Evolutionary conservation across 2,329 filamentous ascomycete genomes (phyloP), one percentile per base, ranked within the genome.

Genomic region (Cladobotryum protrusum): DNA sequence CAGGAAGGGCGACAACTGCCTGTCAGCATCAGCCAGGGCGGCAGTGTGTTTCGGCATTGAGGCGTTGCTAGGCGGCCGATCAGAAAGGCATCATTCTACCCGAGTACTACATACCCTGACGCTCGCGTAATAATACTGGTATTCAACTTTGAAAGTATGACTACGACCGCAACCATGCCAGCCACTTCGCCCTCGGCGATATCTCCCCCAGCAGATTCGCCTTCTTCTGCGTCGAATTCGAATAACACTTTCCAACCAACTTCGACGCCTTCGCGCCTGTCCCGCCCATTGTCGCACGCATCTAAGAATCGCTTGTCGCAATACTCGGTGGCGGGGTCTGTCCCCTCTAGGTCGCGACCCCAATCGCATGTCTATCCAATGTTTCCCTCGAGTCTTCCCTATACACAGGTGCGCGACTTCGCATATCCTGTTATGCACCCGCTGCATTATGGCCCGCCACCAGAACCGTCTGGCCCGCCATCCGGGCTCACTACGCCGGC

Each of bases 401-500:
- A 96, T 67, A 84, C 90, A n/a, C 76, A 89, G 41, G 91, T 99
- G 57, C 86, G 93, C 62, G 93, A 99, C 75, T 99, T 97, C 71
- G 93, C 93, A 58, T 99, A 97, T 66, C 83, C 89, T 32, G 66
- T 80, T 20, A 77, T 79, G 49, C 88, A 97, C 67, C 90, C 89
- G 40, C 77, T 96, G 68, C 93, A 97, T 73, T 96, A 96, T 75
- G 93, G 93, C 1, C 87, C 92, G n/a, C 85, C 89, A 14, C 85
- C 86, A 35, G 86, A 90, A 59, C 76, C 82, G 20, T 84, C 82
- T 46, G 72, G 75, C 47, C 81, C 83, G n/a, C 76, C 82, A 8
- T 95, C 90, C 1, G 86, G 85, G 50, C 77, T 87, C 58, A 91
- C 86, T n/a, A 96, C 91, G 0, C 90, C 92, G 9, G 83, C 81